Percentiles rank a stretch among this genome's conserved stretches.
Evolutionary conservation across 768 basidiomycete genomes (phyloP).

Genomic region (Phlebiopsis flavidoalba): DNA sequence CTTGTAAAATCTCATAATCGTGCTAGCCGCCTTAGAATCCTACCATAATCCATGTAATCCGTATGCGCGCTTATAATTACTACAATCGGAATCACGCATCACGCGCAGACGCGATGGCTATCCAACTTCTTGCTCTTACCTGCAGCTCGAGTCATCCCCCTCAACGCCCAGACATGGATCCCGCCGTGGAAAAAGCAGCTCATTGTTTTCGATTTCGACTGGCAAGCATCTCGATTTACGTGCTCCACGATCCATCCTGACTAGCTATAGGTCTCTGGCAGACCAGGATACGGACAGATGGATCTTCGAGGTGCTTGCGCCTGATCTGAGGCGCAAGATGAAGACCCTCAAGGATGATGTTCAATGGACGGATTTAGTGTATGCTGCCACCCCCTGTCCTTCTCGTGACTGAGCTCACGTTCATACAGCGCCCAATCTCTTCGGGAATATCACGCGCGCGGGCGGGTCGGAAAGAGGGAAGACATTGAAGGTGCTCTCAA

Average conservation of each 20-base stretch:
- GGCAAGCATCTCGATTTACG: conserved; percentile 38
- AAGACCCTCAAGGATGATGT: conserved; percentile 52
- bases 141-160: not conserved
- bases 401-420: conserved; percentile 2
- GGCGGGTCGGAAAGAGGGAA: conserved; percentile 62
- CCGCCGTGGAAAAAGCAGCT: conserved; percentile 51
- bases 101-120: no score
- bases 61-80: no score
- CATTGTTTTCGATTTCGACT: conserved; percentile 96
- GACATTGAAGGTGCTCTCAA: conserved; percentile 77
- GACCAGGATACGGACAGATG: conserved; percentile 98
- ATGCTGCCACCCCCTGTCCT: conserved; percentile 21
- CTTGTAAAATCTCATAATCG: no score
- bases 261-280: conserved; percentile 63
- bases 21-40: no score
- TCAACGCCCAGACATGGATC: conserved; percentile 15
- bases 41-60: no score
- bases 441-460: conserved; percentile 60
- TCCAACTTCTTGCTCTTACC: not conserved
- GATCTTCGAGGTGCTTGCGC: conserved; percentile 83
- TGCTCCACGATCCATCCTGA: not conserved
- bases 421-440: conserved; percentile 60
- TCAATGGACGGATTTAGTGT: conserved; percentile 98
- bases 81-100: no score
- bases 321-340: conserved; percentile 80